Conservation (phyloP, 192 early-diverging fungal genomes). For the Backusella morwellensis region DNA sequence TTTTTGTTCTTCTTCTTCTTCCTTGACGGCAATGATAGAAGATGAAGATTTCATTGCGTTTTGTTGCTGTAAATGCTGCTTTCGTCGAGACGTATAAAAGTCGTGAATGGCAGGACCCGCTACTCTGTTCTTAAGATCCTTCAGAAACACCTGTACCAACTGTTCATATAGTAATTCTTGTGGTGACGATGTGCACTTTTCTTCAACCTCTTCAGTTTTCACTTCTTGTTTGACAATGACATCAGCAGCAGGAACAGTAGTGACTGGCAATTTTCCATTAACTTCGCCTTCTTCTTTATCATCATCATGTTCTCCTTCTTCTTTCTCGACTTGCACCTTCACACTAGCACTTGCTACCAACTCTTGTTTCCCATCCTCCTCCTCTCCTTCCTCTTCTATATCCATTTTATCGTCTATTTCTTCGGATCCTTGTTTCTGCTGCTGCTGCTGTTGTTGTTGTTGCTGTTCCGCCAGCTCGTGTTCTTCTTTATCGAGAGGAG, state of each 20-base stretch:
- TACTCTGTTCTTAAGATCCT: constrained; percentile 51
- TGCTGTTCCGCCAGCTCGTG: not conserved
- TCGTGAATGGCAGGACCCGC: constrained; percentile 51
- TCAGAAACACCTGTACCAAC: constrained; percentile 51
- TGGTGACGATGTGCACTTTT: constrained; percentile 7
- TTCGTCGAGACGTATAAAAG: constrained; percentile 37
- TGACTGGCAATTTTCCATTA: not conserved
- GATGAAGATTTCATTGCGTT: constrained; percentile 8
- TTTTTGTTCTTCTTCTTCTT: not conserved
- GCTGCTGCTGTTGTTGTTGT: not conserved
- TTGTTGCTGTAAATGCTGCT: constrained; percentile 14
- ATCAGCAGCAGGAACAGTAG: no score
- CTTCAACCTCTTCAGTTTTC: not conserved
- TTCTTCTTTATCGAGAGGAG: not conserved
- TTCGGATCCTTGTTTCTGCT: constrained; percentile 1
- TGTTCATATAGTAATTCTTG: constrained; percentile 43
- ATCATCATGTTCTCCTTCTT: not conserved
- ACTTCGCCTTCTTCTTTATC: not conserved
- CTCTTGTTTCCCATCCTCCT: not conserved
- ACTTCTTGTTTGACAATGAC: not conserved
- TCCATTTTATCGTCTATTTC: not conserved
- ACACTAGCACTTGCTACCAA: not conserved
- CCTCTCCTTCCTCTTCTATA: not conserved
- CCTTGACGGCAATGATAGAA: not conserved
- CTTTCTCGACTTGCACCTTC: not conserved